Evolutionary conservation across 352 stramenopile species (phyloP).

Genomic region (Thraustochytrium striatum): DNA sequence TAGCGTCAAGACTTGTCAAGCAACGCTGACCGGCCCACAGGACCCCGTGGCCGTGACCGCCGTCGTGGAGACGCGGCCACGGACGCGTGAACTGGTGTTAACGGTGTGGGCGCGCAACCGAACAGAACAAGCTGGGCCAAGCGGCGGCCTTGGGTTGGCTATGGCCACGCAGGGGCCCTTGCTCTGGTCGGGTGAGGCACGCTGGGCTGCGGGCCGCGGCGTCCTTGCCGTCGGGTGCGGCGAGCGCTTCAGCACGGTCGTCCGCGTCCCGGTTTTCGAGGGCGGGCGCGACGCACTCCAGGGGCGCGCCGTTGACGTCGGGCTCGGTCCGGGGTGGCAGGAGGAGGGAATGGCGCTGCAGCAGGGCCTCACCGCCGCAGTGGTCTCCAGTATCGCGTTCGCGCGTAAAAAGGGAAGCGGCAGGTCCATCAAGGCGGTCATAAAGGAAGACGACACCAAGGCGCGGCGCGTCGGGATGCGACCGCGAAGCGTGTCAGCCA

Average conservation of each 20-base stretch:
- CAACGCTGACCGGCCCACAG: too few relatives aligned
- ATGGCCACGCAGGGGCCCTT: too few relatives aligned
- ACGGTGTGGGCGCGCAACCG: too few relatives aligned
- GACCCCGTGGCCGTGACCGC: too few relatives aligned
- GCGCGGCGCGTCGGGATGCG: neutral
- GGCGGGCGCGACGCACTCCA: neutral
- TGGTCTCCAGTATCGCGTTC: conserved; percentile 10
- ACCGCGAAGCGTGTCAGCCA: too few relatives aligned
- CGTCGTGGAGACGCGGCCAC: too few relatives aligned
- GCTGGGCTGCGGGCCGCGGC: neutral
- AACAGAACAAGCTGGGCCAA: too few relatives aligned
- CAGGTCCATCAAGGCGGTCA: conserved; percentile 1
- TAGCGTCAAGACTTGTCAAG: too few relatives aligned
- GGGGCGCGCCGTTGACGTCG: neutral
- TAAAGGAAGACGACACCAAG: neutral
- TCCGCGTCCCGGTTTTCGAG: neutral
- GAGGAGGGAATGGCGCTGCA: neutral
- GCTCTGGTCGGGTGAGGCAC: neutral
- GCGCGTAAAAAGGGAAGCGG: conserved; percentile 19
- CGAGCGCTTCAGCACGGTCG: neutral
- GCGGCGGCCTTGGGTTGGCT: too few relatives aligned
- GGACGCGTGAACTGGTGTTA: too few relatives aligned
- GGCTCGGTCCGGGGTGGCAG: neutral
- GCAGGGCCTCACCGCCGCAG: neutral
- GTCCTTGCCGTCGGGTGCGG: neutral